phyloP scores from a whole-genome alignment of 768 basidiomycete genomes.

The Mycena vulgaris region DNA sequence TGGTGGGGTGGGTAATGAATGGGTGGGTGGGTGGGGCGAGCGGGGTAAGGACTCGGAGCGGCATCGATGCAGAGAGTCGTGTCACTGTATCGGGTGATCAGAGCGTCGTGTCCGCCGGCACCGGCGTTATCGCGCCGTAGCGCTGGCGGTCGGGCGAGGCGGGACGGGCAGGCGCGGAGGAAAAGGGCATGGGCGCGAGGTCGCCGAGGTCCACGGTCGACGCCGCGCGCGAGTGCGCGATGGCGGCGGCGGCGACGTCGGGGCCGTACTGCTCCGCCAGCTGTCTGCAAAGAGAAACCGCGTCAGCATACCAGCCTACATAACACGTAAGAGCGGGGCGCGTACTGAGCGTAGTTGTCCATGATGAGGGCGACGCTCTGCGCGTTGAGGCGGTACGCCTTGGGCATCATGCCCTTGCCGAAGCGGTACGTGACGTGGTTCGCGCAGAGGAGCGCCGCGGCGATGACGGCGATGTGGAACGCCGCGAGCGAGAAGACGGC shows the following conservation, averaged over 20 bases:
- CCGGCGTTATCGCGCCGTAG: conserved; percentile 26
- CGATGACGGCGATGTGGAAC: conserved; percentile 74
- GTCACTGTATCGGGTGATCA: too few relatives aligned
- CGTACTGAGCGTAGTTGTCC: conserved; percentile 85
- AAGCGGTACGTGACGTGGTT: conserved; percentile 91
- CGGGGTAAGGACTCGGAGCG: too few relatives aligned
- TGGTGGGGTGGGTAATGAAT: too few relatives aligned
- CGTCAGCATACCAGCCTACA: too few relatives aligned
- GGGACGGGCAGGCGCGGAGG: too few relatives aligned
- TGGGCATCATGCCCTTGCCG: conserved; percentile 92
- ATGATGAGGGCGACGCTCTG: conserved; percentile 84
- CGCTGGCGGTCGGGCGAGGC: background rate
- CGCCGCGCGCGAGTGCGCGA: conserved; percentile 55
- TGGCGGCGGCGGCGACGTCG: conserved; percentile 68
- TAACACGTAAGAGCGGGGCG: conserved; percentile 31
- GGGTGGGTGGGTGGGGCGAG: too few relatives aligned
- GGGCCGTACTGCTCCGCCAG: conserved; percentile 79
- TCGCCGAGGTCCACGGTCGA: conserved; percentile 12
- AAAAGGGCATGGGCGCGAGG: background rate
- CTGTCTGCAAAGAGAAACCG: conserved; percentile 60
- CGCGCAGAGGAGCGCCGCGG: conserved; percentile 76
- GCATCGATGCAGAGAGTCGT: too few relatives aligned
- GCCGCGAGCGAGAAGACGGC: conserved; percentile 78
- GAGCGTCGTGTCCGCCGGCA: too few relatives aligned
- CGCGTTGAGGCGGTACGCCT: conserved; percentile 81